Evolutionary conservation across 148 eudicot species (phyloP).

Genomic region (Salicornia ramosissima): DNA sequence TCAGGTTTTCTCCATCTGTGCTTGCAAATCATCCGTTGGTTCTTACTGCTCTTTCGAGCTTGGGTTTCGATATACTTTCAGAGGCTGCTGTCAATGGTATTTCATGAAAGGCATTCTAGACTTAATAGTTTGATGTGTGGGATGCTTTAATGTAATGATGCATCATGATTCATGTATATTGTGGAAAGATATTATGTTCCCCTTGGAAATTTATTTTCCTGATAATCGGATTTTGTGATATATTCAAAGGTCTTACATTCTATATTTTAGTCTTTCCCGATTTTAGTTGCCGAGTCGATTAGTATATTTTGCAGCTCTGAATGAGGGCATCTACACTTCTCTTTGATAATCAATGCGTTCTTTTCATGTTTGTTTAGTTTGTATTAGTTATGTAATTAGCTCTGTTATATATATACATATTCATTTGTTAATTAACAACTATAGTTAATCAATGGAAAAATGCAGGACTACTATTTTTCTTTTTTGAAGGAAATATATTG

Average conservation of each 20-base stretch:
- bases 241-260: not conserved
- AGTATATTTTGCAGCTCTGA: not conserved
- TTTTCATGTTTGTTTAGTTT: not conserved
- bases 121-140: not conserved
- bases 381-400: too few species aligned
- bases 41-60: slow-evolving; percentile 78
- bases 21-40: slow-evolving; percentile 92
- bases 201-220: not conserved
- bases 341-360: not conserved
- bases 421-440: too few species aligned
- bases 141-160: not conserved
- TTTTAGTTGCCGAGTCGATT: not conserved
- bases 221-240: not conserved
- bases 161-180: not conserved
- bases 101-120: slow-evolving; percentile 11
- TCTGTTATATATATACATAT: too few species aligned
- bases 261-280: not conserved
- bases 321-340: not conserved
- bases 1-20: slow-evolving; percentile 76
- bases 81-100: slow-evolving; percentile 97
- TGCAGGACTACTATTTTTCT: too few species aligned
- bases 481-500: too few species aligned
- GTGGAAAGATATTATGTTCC: slow-evolving; percentile 1
- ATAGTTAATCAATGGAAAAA: too few species aligned
- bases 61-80: slow-evolving; percentile 67